Conservation (phyloP, 495 filamentous ascomycete genomes). For the Peziza echinospora region DNA sequence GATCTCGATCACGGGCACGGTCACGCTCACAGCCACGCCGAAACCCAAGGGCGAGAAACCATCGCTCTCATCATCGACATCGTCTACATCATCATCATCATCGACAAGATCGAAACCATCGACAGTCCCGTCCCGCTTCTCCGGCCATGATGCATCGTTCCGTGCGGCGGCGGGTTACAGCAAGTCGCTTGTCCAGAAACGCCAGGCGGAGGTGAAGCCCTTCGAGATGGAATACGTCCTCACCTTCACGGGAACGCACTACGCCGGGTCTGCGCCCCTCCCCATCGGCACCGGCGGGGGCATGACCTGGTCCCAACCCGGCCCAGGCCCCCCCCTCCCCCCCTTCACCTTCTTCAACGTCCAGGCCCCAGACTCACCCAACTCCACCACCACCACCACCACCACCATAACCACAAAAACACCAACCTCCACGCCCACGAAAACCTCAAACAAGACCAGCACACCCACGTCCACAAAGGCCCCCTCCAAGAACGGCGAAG, state of each 20-base stretch:
- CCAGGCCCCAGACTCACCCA: not conserved
- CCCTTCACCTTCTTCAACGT: not conserved
- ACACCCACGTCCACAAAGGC: not conserved
- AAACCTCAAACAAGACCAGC: not conserved
- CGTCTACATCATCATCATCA: too few species aligned
- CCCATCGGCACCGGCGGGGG: not conserved
- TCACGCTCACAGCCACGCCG: not conserved
- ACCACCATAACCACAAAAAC: not conserved
- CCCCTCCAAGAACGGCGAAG: too few species aligned
- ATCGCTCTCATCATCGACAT: not conserved
- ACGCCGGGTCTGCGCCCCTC: not conserved
- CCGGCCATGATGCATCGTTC: not conserved
- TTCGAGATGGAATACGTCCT: not conserved
- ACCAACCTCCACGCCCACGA: not conserved
- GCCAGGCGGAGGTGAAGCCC: too few species aligned
- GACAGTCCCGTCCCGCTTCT: too few species aligned
- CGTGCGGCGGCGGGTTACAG: not conserved
- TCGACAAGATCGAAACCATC: too few species aligned
- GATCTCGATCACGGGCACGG: not conserved
- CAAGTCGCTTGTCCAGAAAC: too few species aligned
- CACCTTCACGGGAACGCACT: not conserved
- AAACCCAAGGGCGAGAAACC: not conserved
- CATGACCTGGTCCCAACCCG: not conserved
- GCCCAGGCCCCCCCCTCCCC: not conserved
- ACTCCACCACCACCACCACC: not conserved